Conservation (phyloP, 192 early-diverging fungal genomes). For the Helicostylum pulchrum region DNA sequence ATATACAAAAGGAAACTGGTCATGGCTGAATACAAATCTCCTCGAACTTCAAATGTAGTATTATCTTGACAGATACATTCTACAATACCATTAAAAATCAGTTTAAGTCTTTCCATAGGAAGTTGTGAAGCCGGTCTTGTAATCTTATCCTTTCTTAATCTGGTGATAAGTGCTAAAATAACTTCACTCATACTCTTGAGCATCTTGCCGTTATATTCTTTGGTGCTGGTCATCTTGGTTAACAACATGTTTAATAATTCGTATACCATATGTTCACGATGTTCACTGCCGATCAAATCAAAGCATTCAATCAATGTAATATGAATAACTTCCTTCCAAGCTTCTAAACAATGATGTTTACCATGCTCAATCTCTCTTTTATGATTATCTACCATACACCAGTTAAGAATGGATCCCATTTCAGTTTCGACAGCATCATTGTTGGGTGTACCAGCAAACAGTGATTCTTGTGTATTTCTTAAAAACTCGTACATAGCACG, state of each 20-base stretch:
- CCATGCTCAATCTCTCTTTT: conserved; percentile 64
- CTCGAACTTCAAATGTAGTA: conserved; percentile 42
- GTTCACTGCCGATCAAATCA: conserved; percentile 56
- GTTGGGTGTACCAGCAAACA: conserved; percentile 37
- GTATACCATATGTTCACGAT: conserved; percentile 55
- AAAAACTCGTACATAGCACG: conserved; percentile 63
- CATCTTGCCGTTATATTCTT: conserved; percentile 45
- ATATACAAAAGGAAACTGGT: conserved; percentile 64
- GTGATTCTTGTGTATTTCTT: conserved; percentile 3
- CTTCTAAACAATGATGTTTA: conserved; percentile 63
- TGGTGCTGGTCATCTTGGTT: conserved; percentile 39
- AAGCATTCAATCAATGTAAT: conserved; percentile 64
- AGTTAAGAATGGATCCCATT: conserved; percentile 57
- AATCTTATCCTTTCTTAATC: conserved; percentile 48
- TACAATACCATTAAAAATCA: conserved; percentile 5
- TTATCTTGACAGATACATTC: conserved; percentile 7
- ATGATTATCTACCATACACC: conserved; percentile 67
- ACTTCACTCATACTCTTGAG: conserved; percentile 53
- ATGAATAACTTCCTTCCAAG: conserved; percentile 82
- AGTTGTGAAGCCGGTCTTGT: conserved; percentile 11
- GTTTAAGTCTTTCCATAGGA: conserved; percentile 3
- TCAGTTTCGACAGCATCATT: conserved; percentile 50
- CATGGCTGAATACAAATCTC: conserved; percentile 77
- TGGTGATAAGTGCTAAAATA: conserved; percentile 52
- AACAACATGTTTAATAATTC: conserved; percentile 70